Evolutionary conservation across 2,329 filamentous ascomycete genomes (phyloP).

Genomic region (Nannizzia gypsea): DNA sequence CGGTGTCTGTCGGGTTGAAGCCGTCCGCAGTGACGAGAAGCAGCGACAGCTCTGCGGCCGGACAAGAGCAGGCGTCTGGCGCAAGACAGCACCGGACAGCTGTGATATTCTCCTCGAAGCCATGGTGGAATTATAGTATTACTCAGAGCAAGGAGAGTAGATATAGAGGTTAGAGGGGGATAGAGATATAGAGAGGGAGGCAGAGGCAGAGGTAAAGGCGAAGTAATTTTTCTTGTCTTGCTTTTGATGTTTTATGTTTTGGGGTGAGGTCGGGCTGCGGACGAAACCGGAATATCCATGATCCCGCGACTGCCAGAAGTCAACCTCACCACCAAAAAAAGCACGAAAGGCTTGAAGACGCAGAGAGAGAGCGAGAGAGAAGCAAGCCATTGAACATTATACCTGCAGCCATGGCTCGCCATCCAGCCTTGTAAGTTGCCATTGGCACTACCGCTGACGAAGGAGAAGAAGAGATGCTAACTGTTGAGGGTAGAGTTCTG

Average conservation of each 20-base stretch:
- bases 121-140: background rate
- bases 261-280: too few species aligned
- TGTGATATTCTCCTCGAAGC: conserved; percentile 2
- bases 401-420: conserved; percentile 13
- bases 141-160: background rate
- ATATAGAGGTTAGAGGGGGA: too few species aligned
- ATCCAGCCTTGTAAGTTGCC: conserved; percentile 31
- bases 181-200: too few species aligned
- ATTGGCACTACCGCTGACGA: background rate
- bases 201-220: background rate
- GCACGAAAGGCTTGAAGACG: background rate
- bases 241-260: conserved; percentile 1
- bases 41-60: background rate
- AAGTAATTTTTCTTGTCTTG: background rate
- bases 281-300: conserved; percentile 6
- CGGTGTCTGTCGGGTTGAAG: background rate
- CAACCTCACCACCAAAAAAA: background rate
- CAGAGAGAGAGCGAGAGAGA: background rate
- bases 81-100: background rate
- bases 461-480: background rate
- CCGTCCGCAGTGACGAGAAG: background rate
- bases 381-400: background rate
- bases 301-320: background rate
- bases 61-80: background rate
- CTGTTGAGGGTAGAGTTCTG: conserved; percentile 47